Percentiles rank a stretch among this genome's conserved stretches.
Conservation (phyloP, 2,329 filamentous ascomycete species). For the Thielaviopsis punctulata region DNA sequence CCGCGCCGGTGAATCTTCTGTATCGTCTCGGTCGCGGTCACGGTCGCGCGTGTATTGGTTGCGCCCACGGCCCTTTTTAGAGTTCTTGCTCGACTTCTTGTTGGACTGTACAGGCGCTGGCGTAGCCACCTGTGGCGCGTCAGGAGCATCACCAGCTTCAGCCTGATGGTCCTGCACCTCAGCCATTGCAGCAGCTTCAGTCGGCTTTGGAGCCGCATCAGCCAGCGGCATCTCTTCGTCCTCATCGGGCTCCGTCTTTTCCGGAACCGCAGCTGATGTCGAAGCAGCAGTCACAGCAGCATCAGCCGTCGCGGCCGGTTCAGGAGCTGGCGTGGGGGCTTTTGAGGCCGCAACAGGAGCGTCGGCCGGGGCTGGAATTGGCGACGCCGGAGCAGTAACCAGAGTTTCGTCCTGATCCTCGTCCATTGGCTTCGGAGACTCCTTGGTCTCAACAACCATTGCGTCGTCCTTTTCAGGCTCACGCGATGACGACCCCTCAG, state of each 20-base stretch:
- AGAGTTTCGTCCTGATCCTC: background rate
- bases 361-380: background rate
- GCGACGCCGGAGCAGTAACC: background rate
- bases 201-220: conserved; percentile 11
- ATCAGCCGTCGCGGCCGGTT: background rate
- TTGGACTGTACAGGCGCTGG: conserved; percentile 31
- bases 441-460: conserved; percentile 15
- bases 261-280: background rate
- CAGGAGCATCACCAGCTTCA: background rate
- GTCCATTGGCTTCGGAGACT: background rate
- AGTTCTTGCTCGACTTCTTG: conserved; percentile 44
- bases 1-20: conserved; percentile 38
- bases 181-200: background rate
- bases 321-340: background rate
- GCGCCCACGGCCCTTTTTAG: conserved; percentile 52
- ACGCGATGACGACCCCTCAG: conserved; percentile 45
- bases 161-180: background rate
- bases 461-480: conserved; percentile 18
- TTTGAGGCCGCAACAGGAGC: background rate
- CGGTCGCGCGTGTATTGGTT: conserved; percentile 73
- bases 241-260: background rate
- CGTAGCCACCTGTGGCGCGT: conserved; percentile 20
- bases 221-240: conserved; percentile 45
- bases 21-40: no score
- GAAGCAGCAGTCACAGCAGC: background rate